These are phyloP conservation scores for Dipodascopsis uninucleata DNA, from an alignment of 805 yeast species.

Conservation along the genomic window DNA sequence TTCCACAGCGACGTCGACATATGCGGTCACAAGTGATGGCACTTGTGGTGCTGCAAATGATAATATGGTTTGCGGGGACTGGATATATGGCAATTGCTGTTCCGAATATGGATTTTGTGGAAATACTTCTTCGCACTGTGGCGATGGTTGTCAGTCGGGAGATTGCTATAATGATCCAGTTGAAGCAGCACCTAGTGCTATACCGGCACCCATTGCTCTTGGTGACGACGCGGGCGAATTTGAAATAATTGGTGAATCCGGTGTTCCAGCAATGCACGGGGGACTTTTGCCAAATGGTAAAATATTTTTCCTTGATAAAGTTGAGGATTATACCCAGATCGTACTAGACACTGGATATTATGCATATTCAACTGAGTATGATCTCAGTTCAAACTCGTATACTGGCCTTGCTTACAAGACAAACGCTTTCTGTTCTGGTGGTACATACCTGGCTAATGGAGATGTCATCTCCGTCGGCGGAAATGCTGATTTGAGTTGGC, in stretches of 20 bases:
- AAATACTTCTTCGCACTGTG: constrained; percentile 22
- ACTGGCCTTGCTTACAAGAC: constrained; percentile 18
- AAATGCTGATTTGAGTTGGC: constrained; percentile 11
- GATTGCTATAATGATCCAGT: constrained; percentile 7
- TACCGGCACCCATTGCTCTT: constrained; percentile 11
- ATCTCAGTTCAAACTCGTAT: constrained; percentile 12
- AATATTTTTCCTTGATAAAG: constrained; percentile 24
- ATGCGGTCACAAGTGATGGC: constrained; percentile 21
- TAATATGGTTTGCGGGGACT: constrained; percentile 23
- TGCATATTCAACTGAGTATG: constrained; percentile 25
- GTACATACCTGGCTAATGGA: constrained; percentile 20
- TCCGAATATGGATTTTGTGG: constrained; percentile 26
- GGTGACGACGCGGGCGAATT: constrained; percentile 22
- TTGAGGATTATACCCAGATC: constrained; percentile 23
- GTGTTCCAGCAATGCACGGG: constrained; percentile 26
- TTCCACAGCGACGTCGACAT: constrained; percentile 10
- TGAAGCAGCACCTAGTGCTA: constrained; percentile 10
- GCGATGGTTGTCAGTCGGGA: constrained; percentile 25
- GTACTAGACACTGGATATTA: constrained; percentile 15
- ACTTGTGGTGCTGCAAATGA: constrained; percentile 19
- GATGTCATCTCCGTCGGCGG: constrained; percentile 23
- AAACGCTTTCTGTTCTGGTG: constrained; percentile 27
- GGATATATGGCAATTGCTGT: constrained; percentile 20
- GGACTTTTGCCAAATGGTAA: constrained; percentile 24
- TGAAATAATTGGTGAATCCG: constrained; percentile 21